A percentile compares a stretch with the other conserved stretches of the same genome.
These are phyloP conservation scores for Aspergillus ochraceus DNA, from an alignment of 2,329 filamentous ascomycete genomes.

Conservation along the genomic window DNA sequence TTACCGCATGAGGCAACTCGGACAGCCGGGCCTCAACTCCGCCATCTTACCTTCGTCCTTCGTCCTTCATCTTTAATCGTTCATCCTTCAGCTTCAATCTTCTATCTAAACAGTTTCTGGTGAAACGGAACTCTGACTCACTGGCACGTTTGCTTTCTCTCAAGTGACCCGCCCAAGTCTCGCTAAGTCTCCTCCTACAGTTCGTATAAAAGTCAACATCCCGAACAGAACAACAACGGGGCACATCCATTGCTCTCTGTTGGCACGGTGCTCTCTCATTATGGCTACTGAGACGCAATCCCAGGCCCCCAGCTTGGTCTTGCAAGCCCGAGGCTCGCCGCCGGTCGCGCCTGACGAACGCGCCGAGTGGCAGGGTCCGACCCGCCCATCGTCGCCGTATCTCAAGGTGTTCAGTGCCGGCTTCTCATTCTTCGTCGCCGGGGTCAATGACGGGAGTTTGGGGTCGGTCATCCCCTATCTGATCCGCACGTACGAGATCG, in stretches of 20 bases:
- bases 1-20: background rate
- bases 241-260: background rate
- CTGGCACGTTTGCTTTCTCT: too few relatives aligned
- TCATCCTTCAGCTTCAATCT: too few relatives aligned
- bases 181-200: background rate
- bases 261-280: background rate
- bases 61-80: too few relatives aligned
- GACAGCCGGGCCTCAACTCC: background rate
- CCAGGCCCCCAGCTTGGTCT: background rate
- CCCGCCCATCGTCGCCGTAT: background rate
- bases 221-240: too few relatives aligned
- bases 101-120: too few relatives aligned
- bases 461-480: slow-evolving; percentile 65
- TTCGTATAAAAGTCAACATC: background rate
- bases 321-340: background rate
- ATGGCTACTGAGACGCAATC: background rate
- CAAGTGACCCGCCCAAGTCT: too few relatives aligned
- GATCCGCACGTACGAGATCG: slow-evolving; percentile 56
- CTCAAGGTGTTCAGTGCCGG: slow-evolving; percentile 57
- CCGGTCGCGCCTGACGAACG: background rate
- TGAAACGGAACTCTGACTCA: too few relatives aligned
- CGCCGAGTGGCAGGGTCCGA: background rate
- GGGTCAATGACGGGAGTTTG: slow-evolving; percentile 64
- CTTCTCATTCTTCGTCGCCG: slow-evolving; percentile 66
- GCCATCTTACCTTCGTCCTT: too few relatives aligned